Conservation (phyloP, 495 filamentous ascomycete species). For the Trichocladium antarcticum region DNA sequence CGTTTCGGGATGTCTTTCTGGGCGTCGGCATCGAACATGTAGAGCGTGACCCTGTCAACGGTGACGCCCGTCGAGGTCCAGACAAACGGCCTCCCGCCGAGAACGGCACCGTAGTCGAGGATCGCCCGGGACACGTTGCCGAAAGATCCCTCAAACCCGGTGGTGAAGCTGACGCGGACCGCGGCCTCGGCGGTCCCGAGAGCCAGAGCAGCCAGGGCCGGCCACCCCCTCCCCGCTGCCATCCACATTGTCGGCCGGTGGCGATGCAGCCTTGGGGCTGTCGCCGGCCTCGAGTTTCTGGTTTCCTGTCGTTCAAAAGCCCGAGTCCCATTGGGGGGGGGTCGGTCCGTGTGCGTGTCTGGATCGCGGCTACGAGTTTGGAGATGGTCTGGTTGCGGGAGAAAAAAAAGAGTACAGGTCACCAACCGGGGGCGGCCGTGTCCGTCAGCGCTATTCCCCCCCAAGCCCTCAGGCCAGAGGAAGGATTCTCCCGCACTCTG, state of each 20-base stretch:
- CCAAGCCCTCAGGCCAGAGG: slow-evolving; percentile 5
- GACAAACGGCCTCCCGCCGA: neutral
- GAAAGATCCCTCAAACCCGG: neutral
- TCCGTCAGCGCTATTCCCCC: slow-evolving; percentile 1
- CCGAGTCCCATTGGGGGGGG: neutral
- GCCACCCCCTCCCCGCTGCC: slow-evolving; percentile 8
- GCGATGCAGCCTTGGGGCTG: neutral
- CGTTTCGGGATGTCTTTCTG: no score
- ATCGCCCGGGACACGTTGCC: neutral
- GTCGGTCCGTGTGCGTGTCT: no score
- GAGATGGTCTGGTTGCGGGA: no score
- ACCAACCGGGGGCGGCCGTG: neutral
- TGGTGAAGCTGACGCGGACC: neutral
- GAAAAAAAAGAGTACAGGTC: no score
- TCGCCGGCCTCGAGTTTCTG: neutral
- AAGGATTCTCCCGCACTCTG: no score
- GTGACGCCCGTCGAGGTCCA: no score
- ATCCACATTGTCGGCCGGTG: slow-evolving; percentile 14
- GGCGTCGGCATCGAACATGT: no score
- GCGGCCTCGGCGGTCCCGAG: slow-evolving; percentile 3
- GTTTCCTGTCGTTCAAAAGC: neutral
- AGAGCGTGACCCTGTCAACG: no score
- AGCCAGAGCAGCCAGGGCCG: slow-evolving; percentile 6
- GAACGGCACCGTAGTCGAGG: neutral
- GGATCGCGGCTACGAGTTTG: no score